Evolutionary conservation across 225 moss, liverwort and hornwort genomes (phyloP).

Genomic region (Climacium dendroides): DNA sequence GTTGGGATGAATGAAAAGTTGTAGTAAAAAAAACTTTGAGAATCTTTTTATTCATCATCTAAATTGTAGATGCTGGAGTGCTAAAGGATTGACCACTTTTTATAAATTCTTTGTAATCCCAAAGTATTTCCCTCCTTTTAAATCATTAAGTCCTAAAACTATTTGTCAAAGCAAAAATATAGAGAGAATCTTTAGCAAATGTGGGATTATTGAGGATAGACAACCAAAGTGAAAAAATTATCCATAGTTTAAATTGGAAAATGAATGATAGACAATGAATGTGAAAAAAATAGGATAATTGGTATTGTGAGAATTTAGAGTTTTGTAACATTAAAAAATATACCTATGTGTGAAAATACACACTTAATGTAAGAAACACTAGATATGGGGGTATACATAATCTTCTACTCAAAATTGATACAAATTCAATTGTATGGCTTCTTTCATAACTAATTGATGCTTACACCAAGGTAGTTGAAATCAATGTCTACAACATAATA

Average conservation of each 20-base stretch:
- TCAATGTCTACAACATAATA: not conserved
- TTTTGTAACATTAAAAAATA: not conserved
- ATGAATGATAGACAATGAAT: not conserved
- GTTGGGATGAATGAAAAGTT: not conserved
- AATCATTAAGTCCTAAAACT: not conserved
- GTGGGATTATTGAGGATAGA: not conserved
- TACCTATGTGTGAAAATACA: not conserved
- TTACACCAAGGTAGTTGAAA: not conserved
- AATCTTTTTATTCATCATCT: rapidly evolving
- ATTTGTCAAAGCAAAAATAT: not conserved
- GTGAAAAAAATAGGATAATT: not conserved
- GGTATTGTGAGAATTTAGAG: not conserved
- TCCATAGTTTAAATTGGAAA: rapidly evolving
- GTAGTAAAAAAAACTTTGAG: no score
- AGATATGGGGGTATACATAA: rapidly evolving
- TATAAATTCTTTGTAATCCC: not conserved
- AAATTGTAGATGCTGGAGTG: rapidly evolving
- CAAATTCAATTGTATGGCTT: not conserved
- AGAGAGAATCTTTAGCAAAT: not conserved
- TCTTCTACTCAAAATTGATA: not conserved
- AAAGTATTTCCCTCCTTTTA: no score
- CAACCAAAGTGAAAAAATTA: not conserved
- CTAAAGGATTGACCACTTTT: not conserved
- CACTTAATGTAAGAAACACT: not conserved
- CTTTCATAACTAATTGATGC: rapidly evolving